Base-by-base conservation (phyloP, 441 rosid species). In the Melastoma candidum region DNA sequence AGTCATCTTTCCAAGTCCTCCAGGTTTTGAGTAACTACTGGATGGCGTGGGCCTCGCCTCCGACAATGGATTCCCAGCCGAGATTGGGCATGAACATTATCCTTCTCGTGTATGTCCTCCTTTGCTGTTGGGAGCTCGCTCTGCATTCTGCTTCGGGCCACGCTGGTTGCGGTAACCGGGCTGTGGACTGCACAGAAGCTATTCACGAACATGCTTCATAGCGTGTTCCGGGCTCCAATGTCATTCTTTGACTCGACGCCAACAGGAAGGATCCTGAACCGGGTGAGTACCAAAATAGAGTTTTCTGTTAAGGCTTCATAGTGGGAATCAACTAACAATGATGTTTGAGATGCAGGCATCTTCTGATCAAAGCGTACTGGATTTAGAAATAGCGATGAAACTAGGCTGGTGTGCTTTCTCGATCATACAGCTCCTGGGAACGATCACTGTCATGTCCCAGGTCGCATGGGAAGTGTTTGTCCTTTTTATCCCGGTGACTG, bases 391-490 rank as follows among this genome's bases (percentile, higher is more conserved):
- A 59, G 87, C 96, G 55, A 41, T n/a, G 10, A 84, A 48, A 69
- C 68, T 93, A 65, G 96, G 96, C 12, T 84, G 95, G 97, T 89
- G 95, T 58, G 99, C 90, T 53, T 86, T 89, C 73, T 86, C 97
- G 3, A 68, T 84, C 48, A 86, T 93, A 62, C 95, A 84, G 70
- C 59, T 93, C 8, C 24, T 86, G 4, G 99, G 96, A 63, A 83
- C 96, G 25, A 80, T 93, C 61, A 79, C 78, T 24, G 97, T 89
- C 13, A 93, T 89, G 96, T 84, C 99, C 44, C 96, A 93, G 61
- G 97, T 83, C 54, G 99, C 97, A 49, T 93, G 99, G 99, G 71
- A 93, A 81, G 97, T 93, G 61, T 93, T 88, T 63, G 77, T 83
- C 64, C 78, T 93, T 73, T 93, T 93, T 81, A 89, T 93, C 77